A percentile compares a stretch with the other conserved stretches of the same genome.
These are phyloP conservation scores for Chondrostereum purpureum DNA, from an alignment of 1,284 basidiomycete genomes.

Conservation along the genomic window DNA sequence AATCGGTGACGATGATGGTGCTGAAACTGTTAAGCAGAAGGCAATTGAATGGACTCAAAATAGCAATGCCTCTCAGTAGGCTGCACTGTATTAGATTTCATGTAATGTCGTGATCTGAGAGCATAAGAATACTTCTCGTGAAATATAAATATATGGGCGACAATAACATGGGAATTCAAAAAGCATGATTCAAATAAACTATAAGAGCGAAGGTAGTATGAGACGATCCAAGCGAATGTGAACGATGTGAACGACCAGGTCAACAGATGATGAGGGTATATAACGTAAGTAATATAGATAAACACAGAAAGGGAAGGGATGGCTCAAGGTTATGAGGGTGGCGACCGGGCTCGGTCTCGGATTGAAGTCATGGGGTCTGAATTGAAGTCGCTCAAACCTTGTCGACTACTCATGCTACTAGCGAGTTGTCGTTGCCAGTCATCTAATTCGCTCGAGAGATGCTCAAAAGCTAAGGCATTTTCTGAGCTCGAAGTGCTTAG, in stretches of 20 bases:
- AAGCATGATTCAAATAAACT: conserved; percentile 29
- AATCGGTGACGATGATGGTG: conserved; percentile 84
- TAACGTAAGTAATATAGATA: conserved; percentile 38
- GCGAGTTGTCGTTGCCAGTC: conserved; percentile 79
- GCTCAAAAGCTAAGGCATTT: conserved; percentile 66
- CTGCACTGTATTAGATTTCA: background rate
- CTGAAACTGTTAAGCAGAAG: conserved; percentile 75
- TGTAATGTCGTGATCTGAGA: background rate
- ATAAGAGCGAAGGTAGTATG: conserved; percentile 35
- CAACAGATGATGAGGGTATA: conserved; percentile 43
- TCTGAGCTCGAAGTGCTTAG: conserved; percentile 78
- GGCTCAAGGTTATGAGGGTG: conserved; percentile 15
- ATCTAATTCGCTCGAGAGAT: conserved; percentile 71
- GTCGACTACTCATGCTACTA: conserved; percentile 65
- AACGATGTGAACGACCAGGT: conserved; percentile 21
- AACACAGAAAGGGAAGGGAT: conserved; percentile 24
- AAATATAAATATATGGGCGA: conserved; percentile 24
- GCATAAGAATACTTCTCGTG: background rate
- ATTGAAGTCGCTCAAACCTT: conserved; percentile 67
- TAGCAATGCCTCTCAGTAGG: conserved; percentile 21
- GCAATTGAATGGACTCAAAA: conserved; percentile 85
- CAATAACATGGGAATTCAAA: conserved; percentile 19
- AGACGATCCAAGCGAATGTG: conserved; percentile 50
- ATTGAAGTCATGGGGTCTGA: conserved; percentile 28
- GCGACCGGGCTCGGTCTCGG: background rate